Conservation (phyloP, 495 filamentous ascomycete genomes). For the Neurospora sp. region DNA sequence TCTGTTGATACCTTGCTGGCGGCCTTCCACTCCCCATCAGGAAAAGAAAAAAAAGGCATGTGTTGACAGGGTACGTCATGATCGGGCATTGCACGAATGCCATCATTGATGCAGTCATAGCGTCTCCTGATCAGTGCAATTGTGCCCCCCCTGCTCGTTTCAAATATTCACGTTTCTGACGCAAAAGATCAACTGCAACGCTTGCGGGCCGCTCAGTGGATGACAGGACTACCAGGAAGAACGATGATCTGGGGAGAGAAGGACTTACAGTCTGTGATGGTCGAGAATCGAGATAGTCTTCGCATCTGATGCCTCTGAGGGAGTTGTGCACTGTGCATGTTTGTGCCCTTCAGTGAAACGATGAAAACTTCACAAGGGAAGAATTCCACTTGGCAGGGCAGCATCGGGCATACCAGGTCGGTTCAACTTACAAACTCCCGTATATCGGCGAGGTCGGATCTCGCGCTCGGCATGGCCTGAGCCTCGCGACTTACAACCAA, state of each 20-base stretch:
- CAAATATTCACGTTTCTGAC: neutral
- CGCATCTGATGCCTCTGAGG: neutral
- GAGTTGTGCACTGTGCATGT: neutral
- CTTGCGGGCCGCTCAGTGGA: neutral
- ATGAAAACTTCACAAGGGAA: neutral
- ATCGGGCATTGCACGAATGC: neutral
- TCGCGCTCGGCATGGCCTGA: neutral
- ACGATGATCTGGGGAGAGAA: neutral
- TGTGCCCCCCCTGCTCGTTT: neutral
- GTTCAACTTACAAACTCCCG: neutral
- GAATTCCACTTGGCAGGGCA: neutral
- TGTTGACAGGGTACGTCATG: neutral
- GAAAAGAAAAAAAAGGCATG: neutral
- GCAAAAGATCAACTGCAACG: neutral
- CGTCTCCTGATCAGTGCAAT: neutral
- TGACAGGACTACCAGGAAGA: neutral
- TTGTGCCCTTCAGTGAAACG: neutral
- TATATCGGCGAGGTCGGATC: neutral
- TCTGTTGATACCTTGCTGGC: neutral
- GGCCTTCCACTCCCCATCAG: neutral
- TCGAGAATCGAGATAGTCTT: neutral
- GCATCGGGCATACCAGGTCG: neutral
- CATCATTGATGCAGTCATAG: neutral
- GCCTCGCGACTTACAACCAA: neutral
- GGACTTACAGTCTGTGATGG: neutral